Conservation (phyloP, 2,329 filamentous ascomycete genomes). For the Penicillium aurantiogriseum region DNA sequence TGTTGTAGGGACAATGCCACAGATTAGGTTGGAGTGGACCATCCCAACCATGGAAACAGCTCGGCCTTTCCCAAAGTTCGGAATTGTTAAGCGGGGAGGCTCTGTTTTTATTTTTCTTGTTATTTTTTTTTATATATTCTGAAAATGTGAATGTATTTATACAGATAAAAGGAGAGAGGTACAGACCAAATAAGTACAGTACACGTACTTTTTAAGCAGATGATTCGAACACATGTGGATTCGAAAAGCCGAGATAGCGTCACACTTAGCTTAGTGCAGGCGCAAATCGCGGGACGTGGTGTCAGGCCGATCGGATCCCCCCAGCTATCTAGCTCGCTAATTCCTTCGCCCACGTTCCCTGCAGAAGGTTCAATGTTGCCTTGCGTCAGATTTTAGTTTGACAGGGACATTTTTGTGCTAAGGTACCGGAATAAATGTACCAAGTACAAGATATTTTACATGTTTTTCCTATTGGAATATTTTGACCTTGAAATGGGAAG, state of each 20-base stretch:
- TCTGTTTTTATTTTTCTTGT: background rate
- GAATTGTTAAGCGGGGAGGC: background rate
- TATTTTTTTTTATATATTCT: background rate
- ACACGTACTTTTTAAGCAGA: background rate
- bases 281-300: background rate
- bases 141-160: background rate
- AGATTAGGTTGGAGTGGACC: background rate
- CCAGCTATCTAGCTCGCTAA: background rate
- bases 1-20: too few species aligned
- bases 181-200: background rate
- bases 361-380: background rate
- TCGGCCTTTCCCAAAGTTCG: background rate
- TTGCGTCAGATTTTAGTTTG: background rate
- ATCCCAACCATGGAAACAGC: constrained; percentile 1
- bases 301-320: constrained; percentile 2
- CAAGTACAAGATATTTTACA: background rate
- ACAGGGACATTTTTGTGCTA: background rate
- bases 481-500: background rate
- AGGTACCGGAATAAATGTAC: background rate
- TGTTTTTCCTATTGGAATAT: background rate
- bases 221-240: background rate
- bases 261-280: background rate
- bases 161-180: background rate
- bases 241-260: background rate
- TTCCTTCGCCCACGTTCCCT: background rate